A percentile compares a stretch with the other conserved stretches of the same genome.
phyloP scores from a whole-genome alignment of 345 rosid genomes.

The Brassica juncea region DNA sequence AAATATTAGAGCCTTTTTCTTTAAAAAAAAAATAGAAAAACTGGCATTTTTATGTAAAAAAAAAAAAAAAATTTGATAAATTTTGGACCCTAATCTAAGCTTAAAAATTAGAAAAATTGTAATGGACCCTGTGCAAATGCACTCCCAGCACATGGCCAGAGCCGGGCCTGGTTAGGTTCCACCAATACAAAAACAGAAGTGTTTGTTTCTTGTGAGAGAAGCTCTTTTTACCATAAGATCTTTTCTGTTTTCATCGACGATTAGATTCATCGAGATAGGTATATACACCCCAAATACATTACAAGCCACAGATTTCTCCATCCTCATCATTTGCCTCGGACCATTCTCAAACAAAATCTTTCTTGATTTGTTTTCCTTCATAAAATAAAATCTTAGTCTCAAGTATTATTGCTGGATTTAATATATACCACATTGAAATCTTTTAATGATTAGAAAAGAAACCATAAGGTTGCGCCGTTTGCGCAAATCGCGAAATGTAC shows the following conservation, averaged over 20 bases:
- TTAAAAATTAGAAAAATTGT: too few relatives aligned
- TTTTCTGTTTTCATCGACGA: neutral
- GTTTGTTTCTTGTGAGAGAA: neutral
- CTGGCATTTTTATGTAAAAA: too few relatives aligned
- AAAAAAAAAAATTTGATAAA: too few relatives aligned
- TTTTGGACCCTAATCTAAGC: too few relatives aligned
- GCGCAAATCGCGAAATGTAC: neutral
- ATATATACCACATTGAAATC: neutral
- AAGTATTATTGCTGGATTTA: neutral
- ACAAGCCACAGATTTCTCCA: constrained; percentile 1
- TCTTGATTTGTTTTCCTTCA: constrained; percentile 9
- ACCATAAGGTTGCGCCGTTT: neutral
- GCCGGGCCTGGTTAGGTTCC: neutral
- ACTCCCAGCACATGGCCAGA: too few relatives aligned
- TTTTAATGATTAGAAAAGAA: neutral
- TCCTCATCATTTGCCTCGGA: neutral
- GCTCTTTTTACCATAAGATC: neutral
- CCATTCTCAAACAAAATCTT: neutral
- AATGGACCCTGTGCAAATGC: too few relatives aligned
- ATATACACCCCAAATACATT: neutral
- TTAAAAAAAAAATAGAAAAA: too few relatives aligned
- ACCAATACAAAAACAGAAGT: neutral
- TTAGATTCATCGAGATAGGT: neutral
- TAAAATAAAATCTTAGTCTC: neutral
- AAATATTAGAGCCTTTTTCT: too few relatives aligned